A percentile compares a stretch with the other conserved stretches of the same genome.
Evolutionary conservation across 1,139 yeast genomes (phyloP).

Genomic region (Maudiozyma humilis): DNA sequence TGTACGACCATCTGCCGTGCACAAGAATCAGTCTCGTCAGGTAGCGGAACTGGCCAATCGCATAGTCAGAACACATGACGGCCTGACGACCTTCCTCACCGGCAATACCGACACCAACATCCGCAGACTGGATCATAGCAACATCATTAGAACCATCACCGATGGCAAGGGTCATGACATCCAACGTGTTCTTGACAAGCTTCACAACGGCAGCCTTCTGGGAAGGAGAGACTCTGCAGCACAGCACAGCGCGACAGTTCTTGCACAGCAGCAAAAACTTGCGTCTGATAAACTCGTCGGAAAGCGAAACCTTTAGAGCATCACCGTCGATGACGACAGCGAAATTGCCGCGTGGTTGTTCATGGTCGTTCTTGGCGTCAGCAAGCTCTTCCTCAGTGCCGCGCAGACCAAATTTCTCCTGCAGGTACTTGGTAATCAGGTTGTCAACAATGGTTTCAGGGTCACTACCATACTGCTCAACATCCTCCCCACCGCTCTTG

Average conservation of each 20-base stretch:
- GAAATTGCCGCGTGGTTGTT: conserved; percentile 65
- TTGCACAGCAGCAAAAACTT: conserved; percentile 82
- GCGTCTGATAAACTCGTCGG: conserved; percentile 46
- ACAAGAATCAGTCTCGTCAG: conserved; percentile 69
- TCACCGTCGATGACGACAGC: conserved; percentile 93
- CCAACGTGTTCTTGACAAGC: conserved; percentile 71
- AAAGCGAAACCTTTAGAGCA: conserved; percentile 67
- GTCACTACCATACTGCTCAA: conserved; percentile 33
- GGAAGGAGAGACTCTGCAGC: conserved; percentile 96
- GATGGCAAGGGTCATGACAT: conserved; percentile 84
- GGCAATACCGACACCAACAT: conserved; percentile 96
- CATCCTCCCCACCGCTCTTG: conserved; percentile 40
- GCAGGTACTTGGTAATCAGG: conserved; percentile 52
- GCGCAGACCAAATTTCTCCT: conserved; percentile 51
- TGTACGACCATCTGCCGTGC: conserved; percentile 96
- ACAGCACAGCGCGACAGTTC: conserved; percentile 84
- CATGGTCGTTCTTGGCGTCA: conserved; percentile 66
- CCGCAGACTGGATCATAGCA: conserved; percentile 97
- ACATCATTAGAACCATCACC: conserved; percentile 99
- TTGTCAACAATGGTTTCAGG: conserved; percentile 41
- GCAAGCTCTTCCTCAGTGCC: conserved; percentile 49
- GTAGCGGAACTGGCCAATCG: conserved; percentile 88
- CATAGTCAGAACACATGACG: conserved; percentile 95
- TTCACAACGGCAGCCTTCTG: conserved; percentile 95
- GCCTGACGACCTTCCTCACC: conserved; percentile 99